Conservation (phyloP, 2,329 filamentous ascomycete species). For the Camillea tinctor region DNA sequence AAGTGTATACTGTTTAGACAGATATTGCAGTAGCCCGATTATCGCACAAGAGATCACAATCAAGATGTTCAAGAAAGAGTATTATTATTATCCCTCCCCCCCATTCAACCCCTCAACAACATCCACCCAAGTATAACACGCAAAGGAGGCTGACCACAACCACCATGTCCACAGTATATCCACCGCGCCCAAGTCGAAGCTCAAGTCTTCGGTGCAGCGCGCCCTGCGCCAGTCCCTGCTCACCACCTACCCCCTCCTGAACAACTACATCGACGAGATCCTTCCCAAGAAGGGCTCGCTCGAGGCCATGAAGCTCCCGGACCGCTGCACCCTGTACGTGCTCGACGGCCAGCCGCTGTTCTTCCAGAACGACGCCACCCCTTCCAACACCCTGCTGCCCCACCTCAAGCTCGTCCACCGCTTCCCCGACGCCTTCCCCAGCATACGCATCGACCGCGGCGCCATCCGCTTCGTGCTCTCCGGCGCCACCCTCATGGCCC, state of each 20-base stretch:
- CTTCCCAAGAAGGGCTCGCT: slow-evolving; percentile 93
- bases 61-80: slow-evolving; percentile 95
- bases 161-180: slow-evolving; percentile 56
- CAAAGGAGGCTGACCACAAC: not conserved
- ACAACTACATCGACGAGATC: slow-evolving; percentile 87
- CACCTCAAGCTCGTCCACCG: slow-evolving; percentile 88
- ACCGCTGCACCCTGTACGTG: slow-evolving; percentile 85
- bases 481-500: slow-evolving; percentile 94
- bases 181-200: slow-evolving; percentile 83
- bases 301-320: slow-evolving; percentile 88
- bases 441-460: slow-evolving; percentile 87
- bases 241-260: slow-evolving; percentile 80
- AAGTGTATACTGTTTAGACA: too few species aligned
- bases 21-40: too few species aligned
- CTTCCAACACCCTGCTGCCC: slow-evolving; percentile 67
- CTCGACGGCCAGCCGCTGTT: slow-evolving; percentile 78
- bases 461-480: slow-evolving; percentile 95
- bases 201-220: slow-evolving; percentile 95
- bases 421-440: slow-evolving; percentile 81
- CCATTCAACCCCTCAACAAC: not conserved
- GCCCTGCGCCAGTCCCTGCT: slow-evolving; percentile 79
- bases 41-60: too few species aligned
- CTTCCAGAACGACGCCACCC: slow-evolving; percentile 72
- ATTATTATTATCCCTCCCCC: slow-evolving; percentile 9
- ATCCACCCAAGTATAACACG: not conserved